Base-by-base conservation (phyloP, 192 early-diverging fungal genomes). In the Phycomyces blakesleeanus region DNA sequence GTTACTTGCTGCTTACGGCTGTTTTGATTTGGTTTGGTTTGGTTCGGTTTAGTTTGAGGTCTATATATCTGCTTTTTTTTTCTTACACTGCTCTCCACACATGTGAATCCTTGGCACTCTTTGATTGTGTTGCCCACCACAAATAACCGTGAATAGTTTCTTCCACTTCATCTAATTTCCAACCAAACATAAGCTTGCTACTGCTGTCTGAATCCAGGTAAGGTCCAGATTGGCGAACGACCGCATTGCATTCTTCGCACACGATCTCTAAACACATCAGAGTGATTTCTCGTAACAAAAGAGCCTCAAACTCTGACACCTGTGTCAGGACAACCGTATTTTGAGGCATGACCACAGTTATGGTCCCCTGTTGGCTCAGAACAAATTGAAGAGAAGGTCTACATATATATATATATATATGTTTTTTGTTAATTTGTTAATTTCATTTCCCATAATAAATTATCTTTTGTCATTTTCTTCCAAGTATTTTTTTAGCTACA, bases 141-240 rank as follows among this genome's bases (percentile, higher is more conserved):
- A 69, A 15, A 12, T 54, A 55, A 8, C 73, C 73, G 56, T 65
- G 41, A 3, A 69, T 50, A 12, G 53, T 61, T 25, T 75, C 73
- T 39, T 75, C 73, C 5, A 75, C 68, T 27, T 68, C 63, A 50
- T 75, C 64, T 7, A 75, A 67, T 25, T 65, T 65, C 73, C 73
- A 75, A 16, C 66, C 40, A 27, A 60, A 66, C 25, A 34, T 66
- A 10, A 39, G 38, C 37, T 67, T 66, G 8, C 69, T 68, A 29
- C 56, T 56, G 14, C 37, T 52, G 16, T 49, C 56, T 10, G 62
- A 49, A 14, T 22, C 12, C 14, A 55, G 27, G 55, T 65, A 67
- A 29, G 37, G 16, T 18, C 14, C 20, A 18, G 59, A 34, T 12
- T 40, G 57, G 57, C 53, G 52, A 20, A 75, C 52, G 1, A 75